Percentiles rank a stretch among this genome's conserved stretches.
Conservation (phyloP, 768 basidiomycete species). For the Auricularia heimuer region DNA sequence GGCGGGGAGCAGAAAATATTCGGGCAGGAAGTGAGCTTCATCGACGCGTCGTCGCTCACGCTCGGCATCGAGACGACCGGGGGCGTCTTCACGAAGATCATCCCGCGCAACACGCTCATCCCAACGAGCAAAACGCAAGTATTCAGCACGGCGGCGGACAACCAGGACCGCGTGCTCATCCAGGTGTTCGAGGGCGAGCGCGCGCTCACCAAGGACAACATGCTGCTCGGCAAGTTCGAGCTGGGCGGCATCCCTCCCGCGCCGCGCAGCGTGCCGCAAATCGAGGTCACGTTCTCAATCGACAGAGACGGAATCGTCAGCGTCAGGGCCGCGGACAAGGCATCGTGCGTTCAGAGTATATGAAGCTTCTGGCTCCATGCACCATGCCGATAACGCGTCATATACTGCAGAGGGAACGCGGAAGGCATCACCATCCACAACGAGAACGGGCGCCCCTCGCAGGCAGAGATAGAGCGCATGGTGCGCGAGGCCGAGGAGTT, state of each 20-base stretch:
- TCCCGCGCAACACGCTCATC: constrained; percentile 42
- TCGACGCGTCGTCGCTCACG: constrained; percentile 40
- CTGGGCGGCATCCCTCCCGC: constrained; percentile 36
- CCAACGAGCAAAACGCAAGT: constrained; percentile 43
- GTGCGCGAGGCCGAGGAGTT: constrained; percentile 40
- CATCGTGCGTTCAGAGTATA: constrained; percentile 16
- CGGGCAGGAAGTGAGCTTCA: constrained; percentile 34
- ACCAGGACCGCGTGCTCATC: constrained; percentile 29
- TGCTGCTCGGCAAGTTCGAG: constrained; percentile 40
- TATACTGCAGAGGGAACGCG: constrained; percentile 23
- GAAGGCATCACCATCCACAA: constrained; percentile 33
- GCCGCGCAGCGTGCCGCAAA: constrained; percentile 34
- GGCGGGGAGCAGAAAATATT: constrained; percentile 31
- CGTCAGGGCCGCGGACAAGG: constrained; percentile 31
- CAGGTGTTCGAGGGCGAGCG: constrained; percentile 32
- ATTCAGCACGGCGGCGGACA: constrained; percentile 22
- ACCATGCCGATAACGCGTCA: not conserved
- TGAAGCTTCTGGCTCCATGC: not conserved
- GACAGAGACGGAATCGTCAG: constrained; percentile 42
- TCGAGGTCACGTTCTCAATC: constrained; percentile 40
- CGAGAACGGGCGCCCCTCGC: constrained; percentile 38
- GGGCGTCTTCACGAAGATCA: constrained; percentile 42
- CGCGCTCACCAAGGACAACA: constrained; percentile 37
- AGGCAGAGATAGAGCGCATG: constrained; percentile 50
- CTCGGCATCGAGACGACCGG: constrained; percentile 44